Conservation (phyloP, 306 rosid species). For the Vigna nakashimae region DNA sequence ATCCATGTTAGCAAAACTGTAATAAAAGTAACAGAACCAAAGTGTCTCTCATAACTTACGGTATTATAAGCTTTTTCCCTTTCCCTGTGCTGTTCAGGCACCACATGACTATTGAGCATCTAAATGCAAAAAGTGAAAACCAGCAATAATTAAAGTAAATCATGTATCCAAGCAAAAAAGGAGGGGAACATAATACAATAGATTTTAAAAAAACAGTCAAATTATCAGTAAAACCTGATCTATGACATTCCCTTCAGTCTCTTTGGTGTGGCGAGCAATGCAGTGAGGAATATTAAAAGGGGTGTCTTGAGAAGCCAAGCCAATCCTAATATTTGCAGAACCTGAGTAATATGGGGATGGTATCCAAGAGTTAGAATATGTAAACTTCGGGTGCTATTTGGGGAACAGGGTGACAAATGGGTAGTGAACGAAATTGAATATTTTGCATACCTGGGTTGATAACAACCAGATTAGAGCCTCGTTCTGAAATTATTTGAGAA, state of each 20-base stretch:
- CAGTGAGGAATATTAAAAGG: slow-evolving; percentile 87
- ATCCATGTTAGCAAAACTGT: slow-evolving; percentile 25
- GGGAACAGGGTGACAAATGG: slow-evolving; percentile 23
- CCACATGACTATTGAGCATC: slow-evolving; percentile 80
- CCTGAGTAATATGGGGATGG: slow-evolving; percentile 51
- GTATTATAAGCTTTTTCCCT: slow-evolving; percentile 87
- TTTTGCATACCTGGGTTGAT: slow-evolving; percentile 80
- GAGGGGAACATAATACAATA: neutral
- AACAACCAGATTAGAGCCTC: slow-evolving; percentile 92
- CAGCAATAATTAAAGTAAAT: slow-evolving; percentile 29
- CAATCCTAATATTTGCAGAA: slow-evolving; percentile 86
- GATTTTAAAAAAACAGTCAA: neutral
- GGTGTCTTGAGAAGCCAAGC: slow-evolving; percentile 84
- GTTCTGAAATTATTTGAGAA: slow-evolving; percentile 81
- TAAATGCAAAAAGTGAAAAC: slow-evolving; percentile 45
- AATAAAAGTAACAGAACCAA: slow-evolving; percentile 18
- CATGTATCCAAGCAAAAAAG: slow-evolving; percentile 6
- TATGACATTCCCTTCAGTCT: slow-evolving; percentile 70
- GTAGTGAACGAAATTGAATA: slow-evolving; percentile 18
- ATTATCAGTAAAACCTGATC: slow-evolving; percentile 78
- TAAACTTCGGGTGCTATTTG: slow-evolving; percentile 1
- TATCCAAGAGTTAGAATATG: slow-evolving; percentile 35
- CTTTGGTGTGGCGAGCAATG: slow-evolving; percentile 79
- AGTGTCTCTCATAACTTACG: slow-evolving; percentile 56
- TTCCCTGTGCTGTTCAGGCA: slow-evolving; percentile 78